Percentiles rank a stretch among this genome's conserved stretches.
phyloP scores from a whole-genome alignment of 140 eudicot species.

The Ambrosia hybrid region DNA sequence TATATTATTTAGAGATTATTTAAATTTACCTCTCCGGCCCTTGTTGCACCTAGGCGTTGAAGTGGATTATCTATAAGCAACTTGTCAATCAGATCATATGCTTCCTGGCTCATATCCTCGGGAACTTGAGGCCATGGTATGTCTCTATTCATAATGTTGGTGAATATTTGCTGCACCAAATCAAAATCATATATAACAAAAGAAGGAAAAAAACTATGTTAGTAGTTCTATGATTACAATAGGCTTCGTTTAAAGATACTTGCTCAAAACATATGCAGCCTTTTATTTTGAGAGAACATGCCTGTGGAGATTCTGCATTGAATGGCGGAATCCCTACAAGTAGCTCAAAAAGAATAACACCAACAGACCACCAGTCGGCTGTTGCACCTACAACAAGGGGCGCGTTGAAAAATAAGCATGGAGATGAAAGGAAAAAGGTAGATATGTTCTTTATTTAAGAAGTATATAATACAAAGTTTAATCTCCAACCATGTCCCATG shows the following conservation, averaged over 20 bases:
- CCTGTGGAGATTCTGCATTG: slow-evolving; percentile 95
- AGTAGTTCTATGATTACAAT: background rate
- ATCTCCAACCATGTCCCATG: no score
- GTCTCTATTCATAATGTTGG: slow-evolving; percentile 87
- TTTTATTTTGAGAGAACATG: slow-evolving; percentile 23
- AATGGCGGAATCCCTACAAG: slow-evolving; percentile 96
- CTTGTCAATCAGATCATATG: slow-evolving; percentile 87
- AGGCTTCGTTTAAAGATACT: slow-evolving; percentile 1
- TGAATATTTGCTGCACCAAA: slow-evolving; percentile 80
- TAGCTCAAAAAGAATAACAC: slow-evolving; percentile 90
- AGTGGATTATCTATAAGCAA: slow-evolving; percentile 81
- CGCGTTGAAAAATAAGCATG: no score
- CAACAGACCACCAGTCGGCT: slow-evolving; percentile 99
- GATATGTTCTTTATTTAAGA: no score
- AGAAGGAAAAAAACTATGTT: background rate
- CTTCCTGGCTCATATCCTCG: slow-evolving; percentile 77
- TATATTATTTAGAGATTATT: no score
- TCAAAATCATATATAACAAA: background rate
- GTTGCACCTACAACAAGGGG: slow-evolving; percentile 51
- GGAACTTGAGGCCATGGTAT: slow-evolving; percentile 93
- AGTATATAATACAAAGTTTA: no score
- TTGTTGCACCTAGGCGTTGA: slow-evolving; percentile 85
- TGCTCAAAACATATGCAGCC: slow-evolving; percentile 9
- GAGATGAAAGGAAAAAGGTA: no score
- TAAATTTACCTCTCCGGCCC: slow-evolving; percentile 31